Base-by-base conservation (phyloP, 2,329 filamentous ascomycete genomes). In the Elsinoe ampelina region DNA sequence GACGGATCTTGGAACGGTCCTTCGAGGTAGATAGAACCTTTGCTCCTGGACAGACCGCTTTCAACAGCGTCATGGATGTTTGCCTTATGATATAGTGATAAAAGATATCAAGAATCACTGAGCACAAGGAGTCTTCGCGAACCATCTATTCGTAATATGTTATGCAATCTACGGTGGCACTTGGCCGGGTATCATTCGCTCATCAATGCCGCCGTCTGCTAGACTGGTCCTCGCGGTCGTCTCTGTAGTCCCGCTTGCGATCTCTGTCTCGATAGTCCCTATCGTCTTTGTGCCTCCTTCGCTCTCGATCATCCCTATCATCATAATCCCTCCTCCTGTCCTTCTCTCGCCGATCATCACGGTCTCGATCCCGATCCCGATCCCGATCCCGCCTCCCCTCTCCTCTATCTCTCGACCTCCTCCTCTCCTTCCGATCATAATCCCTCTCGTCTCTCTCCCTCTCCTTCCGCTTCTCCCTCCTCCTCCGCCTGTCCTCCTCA, bases 381-480 rank as follows among this genome's bases (percentile, higher is more conserved):
- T 54, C 38, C 10, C 56, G 20, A 36, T 52, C 45, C 20, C 39
- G 13, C 34, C 52, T 56, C 15, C 43, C 39, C n/a, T 58, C 57
- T 5, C 54, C 52, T 15, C 41, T 38, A 17, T 56, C 41, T 50
- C 50, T 43, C 13, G 51, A 52, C 41, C 57, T 38, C 52, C 57
- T 43, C 17, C 41, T 35, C 2, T 50, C 41, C 19, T 30, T 58
- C 5, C 38, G 38, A 34, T 55, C 45, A n/a, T 36, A 41, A 3
- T 51, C 22, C 5, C 19, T 19, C 2, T 54, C 32, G 7, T 54
- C 56, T 15, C 38, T 22, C 38, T 54, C 48, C 8, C 39, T 22
- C 32, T 56, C 54, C 13, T 34, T 32, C 17, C 54, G 39, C 30
- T 36, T 56, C 32, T 47, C 54, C 11, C 17, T 48, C 6, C 41